Evolutionary conservation across 2,329 filamentous ascomycete genomes (phyloP), one percentile per base, ranked within the genome.

Genomic region (Chalara sp.): DNA sequence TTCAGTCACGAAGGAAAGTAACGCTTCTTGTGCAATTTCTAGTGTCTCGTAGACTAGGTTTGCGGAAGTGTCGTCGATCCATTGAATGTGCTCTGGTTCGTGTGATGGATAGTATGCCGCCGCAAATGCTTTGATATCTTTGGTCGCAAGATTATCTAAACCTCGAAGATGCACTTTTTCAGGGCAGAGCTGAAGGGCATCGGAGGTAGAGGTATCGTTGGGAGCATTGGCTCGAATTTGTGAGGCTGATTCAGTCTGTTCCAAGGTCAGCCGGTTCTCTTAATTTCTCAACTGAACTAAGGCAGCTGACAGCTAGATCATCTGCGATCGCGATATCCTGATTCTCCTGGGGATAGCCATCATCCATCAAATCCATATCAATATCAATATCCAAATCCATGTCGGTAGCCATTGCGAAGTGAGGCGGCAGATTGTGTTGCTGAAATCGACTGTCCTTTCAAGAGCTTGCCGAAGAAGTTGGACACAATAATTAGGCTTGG

Each of bases 51-150:
- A 97, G 48, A 95, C 69, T 48, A 96, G 74, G 65, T 97, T 97
- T 55, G 89, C 89, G 0, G 89, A 92, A 6, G 81, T 84, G 68
- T 99, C 93, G 66, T 97, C 89, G 58, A 99, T 89, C 93, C 93
- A 99, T 70, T 97, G 90, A 56, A 96, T 75, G 54, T 80, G 77
- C 50, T 79, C 72, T 51, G 83, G 73, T 48, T 72, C 63, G 50
- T 76, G 73, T 11, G 68, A 66, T 35, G 75, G 71, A 62, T 79
- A 89, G 66, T 93, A 80, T 56, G 87, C 77, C 45, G 74, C 70
- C 6, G 89, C 80, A 61, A 90, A 96, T 53, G 78, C 74, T 60
- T 86, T 84, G 60, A 97, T 85, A 56, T 96, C 83, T 50, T 82
- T 78, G 31, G 90, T 90, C 32, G 86, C 88, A 65, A 97, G 74